Conservation (phyloP, 768 basidiomycete genomes). For the Mycena rebaudengoi region DNA sequence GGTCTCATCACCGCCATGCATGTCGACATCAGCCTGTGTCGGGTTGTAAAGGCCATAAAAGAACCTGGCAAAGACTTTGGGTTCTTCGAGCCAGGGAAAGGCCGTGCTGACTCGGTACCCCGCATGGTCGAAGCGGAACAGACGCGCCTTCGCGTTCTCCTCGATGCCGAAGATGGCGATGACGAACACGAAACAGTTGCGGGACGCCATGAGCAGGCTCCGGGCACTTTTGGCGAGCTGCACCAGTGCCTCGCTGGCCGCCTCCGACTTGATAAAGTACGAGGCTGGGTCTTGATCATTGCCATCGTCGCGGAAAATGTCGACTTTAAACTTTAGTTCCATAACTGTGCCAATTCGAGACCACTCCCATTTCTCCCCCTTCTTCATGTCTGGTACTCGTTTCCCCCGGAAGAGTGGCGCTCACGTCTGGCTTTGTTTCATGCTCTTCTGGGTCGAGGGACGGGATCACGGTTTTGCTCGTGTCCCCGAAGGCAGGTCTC, state of each 20-base stretch:
- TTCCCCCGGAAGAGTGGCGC: not conserved
- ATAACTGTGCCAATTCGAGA: not conserved
- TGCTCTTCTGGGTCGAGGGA: not conserved
- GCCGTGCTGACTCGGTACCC: constrained; percentile 4
- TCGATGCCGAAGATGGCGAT: not conserved
- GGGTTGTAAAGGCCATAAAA: constrained; percentile 7
- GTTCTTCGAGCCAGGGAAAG: not conserved
- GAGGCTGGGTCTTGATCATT: too few species aligned
- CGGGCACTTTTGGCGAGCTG: constrained; percentile 11
- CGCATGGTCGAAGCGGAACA: constrained; percentile 15
- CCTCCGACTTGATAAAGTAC: not conserved
- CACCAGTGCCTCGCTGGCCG: not conserved
- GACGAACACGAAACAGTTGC: constrained; percentile 3
- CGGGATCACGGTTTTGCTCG: not conserved
- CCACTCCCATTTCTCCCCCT: not conserved
- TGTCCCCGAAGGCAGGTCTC: constrained; percentile 1
- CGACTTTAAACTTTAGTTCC: constrained; percentile 1
- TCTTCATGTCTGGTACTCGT: not conserved
- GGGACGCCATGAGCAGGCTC: constrained; percentile 1
- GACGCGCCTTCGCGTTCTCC: not conserved
- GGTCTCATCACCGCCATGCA: constrained; percentile 5
- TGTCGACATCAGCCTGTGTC: not conserved
- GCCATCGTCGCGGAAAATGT: not conserved
- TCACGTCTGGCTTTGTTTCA: constrained; percentile 5
- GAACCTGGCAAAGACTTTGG: not conserved